A percentile compares a stretch with the other conserved stretches of the same genome.
These are phyloP conservation scores for Tephrocybe sp. DNA, from an alignment of 768 basidiomycete species.

Conservation along the genomic window DNA sequence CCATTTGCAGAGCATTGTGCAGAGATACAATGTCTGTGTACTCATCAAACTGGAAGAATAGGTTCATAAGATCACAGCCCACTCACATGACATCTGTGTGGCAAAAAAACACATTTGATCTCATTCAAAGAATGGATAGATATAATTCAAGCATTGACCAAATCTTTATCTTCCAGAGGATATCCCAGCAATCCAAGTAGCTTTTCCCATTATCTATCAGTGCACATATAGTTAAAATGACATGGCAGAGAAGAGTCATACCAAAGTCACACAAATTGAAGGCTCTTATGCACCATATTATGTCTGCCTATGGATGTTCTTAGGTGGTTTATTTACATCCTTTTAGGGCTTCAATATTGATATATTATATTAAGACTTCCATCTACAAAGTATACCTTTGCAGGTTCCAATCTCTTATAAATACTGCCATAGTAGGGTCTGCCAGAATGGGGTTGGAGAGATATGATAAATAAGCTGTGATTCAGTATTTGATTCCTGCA, in stretches of 20 bases:
- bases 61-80: conserved; percentile 49
- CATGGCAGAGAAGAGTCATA: conserved; percentile 16
- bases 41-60: conserved; percentile 53
- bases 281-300: too few relatives aligned
- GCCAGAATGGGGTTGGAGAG: too few relatives aligned
- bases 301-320: too few relatives aligned
- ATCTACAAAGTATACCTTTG: too few relatives aligned
- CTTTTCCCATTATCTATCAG: conserved; percentile 16
- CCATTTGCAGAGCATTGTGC: conserved; percentile 27
- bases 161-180: conserved; percentile 33
- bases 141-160: background rate
- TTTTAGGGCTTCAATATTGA: too few relatives aligned
- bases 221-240: background rate
- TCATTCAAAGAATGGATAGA: background rate
- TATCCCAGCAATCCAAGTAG: conserved; percentile 39
- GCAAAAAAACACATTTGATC: background rate
- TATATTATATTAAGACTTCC: too few relatives aligned
- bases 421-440: too few relatives aligned
- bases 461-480: too few relatives aligned
- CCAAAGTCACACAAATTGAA: conserved; percentile 45
- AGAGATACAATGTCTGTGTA: conserved; percentile 41
- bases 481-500: too few relatives aligned
- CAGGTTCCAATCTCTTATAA: too few relatives aligned
- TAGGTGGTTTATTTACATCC: too few relatives aligned
- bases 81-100: conserved; percentile 27